A percentile compares a stretch with the other conserved stretches of the same genome.
Evolutionary conservation across 305 asterid species (phyloP).

Genomic region (Solanum hybrid): DNA sequence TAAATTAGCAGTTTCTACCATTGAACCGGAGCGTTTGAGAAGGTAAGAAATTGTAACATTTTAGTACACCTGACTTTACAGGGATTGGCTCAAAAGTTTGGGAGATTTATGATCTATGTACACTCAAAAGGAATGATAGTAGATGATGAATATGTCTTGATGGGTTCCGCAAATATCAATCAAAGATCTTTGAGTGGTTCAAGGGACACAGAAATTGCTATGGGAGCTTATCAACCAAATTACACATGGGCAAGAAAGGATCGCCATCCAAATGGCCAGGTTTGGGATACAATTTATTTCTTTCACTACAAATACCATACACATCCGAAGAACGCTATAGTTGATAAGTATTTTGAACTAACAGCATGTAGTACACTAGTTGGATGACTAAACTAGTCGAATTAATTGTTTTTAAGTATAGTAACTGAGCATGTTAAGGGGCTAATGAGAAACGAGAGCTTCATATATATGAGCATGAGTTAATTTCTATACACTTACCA

Average conservation of each 20-base stretch:
- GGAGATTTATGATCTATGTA: conserved; percentile 57
- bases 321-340: background rate
- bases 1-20: background rate
- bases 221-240: conserved; percentile 64
- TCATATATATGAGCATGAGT: background rate
- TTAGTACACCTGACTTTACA: conserved; percentile 3
- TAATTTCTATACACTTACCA: background rate
- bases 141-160: conserved; percentile 50
- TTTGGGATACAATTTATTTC: background rate
- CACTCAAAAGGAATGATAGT: conserved; percentile 66
- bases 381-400: background rate
- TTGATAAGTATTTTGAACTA: background rate
- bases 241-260: conserved; percentile 40
- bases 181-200: conserved; percentile 65
- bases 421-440: background rate
- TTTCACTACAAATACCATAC: background rate
- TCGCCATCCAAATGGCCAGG: conserved; percentile 55
- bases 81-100: conserved; percentile 26
- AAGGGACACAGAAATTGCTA: conserved; percentile 68
- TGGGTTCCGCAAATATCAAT: conserved; percentile 66
- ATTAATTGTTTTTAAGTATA: background rate
- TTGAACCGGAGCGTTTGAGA: background rate
- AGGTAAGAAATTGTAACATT: background rate
- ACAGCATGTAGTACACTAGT: background rate
- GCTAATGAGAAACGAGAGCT: background rate